phyloP scores from a whole-genome alignment of 495 filamentous ascomycete genomes.

The Penicillium egyptiacum region DNA sequence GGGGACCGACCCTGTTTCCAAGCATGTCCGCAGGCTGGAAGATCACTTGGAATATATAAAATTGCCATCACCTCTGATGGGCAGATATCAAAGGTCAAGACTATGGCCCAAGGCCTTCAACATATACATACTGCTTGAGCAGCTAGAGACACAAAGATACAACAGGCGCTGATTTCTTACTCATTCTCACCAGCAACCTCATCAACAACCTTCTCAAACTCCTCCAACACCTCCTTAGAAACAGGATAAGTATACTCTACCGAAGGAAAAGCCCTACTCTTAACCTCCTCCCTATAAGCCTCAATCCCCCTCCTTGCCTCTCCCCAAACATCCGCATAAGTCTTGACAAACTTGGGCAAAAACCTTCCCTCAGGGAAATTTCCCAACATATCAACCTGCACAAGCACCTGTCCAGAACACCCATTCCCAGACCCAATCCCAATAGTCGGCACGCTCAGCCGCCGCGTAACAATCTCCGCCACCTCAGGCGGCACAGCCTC shows the following conservation, averaged over 20 bases:
- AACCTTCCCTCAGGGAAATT: conserved; percentile 90
- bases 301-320: conserved; percentile 78
- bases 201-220: conserved; percentile 65
- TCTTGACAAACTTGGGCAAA: conserved; percentile 95
- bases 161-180: neutral
- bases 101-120: neutral
- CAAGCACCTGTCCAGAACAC: conserved; percentile 92
- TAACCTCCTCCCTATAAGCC: conserved; percentile 80
- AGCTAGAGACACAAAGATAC: neutral
- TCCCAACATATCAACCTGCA: conserved; percentile 94
- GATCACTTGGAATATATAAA: neutral
- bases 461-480: conserved; percentile 76
- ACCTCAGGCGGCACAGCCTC: conserved; percentile 91
- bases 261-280: conserved; percentile 80
- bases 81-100: neutral
- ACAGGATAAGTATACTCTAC: conserved; percentile 90
- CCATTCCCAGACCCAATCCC: conserved; percentile 95
- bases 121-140: neutral
- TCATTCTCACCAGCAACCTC: conserved; percentile 9
- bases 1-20: no score
- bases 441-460: conserved; percentile 87
- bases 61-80: neutral
- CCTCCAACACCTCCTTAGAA: conserved; percentile 65
- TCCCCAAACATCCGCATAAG: conserved; percentile 90
- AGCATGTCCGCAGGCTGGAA: neutral